phyloP scores from a whole-genome alignment of 2,329 filamentous ascomycete genomes.

The Xylaria sp. region DNA sequence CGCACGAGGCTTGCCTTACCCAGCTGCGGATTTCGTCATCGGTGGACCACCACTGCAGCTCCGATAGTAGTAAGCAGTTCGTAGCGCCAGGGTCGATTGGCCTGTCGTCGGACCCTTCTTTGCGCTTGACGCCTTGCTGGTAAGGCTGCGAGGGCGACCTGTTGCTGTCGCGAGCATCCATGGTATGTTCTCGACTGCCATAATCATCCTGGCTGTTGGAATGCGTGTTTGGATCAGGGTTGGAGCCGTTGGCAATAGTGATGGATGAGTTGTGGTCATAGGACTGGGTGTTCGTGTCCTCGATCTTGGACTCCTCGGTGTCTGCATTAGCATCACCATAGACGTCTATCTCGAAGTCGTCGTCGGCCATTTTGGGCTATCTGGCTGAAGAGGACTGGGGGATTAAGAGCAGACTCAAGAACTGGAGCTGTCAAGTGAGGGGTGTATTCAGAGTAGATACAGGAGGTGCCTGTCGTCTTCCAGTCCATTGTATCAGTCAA shows the following conservation, averaged over 20 bases:
- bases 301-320: slow-evolving; percentile 38
- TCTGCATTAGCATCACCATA: slow-evolving; percentile 63
- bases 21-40: slow-evolving; percentile 94
- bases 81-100: slow-evolving; percentile 63
- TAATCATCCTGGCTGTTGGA: slow-evolving; percentile 47
- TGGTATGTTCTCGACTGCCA: slow-evolving; percentile 39
- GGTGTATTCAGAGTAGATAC: slow-evolving; percentile 46
- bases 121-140: slow-evolving; percentile 63
- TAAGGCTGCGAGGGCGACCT: slow-evolving; percentile 40
- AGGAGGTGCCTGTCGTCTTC: slow-evolving; percentile 43
- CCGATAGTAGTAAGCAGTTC: slow-evolving; percentile 80
- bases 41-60: slow-evolving; percentile 95
- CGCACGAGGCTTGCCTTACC: slow-evolving; percentile 76
- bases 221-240: slow-evolving; percentile 33
- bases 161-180: slow-evolving; percentile 38
- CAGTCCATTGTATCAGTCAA: slow-evolving; percentile 42
- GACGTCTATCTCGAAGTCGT: slow-evolving; percentile 74
- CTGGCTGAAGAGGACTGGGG: slow-evolving; percentile 36
- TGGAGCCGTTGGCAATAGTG: slow-evolving; percentile 43
- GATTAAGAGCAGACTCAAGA: slow-evolving; percentile 34
- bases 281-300: slow-evolving; percentile 44
- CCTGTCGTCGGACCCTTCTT: slow-evolving; percentile 61
- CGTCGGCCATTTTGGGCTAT: slow-evolving; percentile 61
- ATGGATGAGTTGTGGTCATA: slow-evolving; percentile 44
- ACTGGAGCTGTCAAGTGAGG: slow-evolving; percentile 38